Evolutionary conservation across 345 rosid species (phyloP), one percentile per base, ranked within the genome.

Genomic region (Sisymbrium altissimum): DNA sequence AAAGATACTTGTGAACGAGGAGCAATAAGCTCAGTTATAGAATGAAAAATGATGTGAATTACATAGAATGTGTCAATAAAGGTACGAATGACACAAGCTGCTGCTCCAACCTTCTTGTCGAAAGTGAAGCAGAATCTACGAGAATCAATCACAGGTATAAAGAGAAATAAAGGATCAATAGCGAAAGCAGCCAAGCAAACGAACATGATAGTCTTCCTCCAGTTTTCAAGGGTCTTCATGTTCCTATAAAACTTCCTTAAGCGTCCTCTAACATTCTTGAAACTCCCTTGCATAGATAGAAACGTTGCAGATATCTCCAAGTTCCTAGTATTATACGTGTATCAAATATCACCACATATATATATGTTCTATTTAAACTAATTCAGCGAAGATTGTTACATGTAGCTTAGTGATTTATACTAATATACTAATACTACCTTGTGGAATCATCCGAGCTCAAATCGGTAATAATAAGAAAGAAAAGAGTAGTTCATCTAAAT

Each of bases 191-290:
- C 29, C 1, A 59, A 63, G 9, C 74, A 78, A 15, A 18, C 27
- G 4, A 49, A 25, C 27, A 72, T 2, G 0, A 78, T 3, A 17
- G 15, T 25, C 19, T 62, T 61, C 15, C 54, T 72, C 78, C 65
- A 53, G 12, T n/a, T 44, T 68, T 72, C 64, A 5, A 66, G 56
- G 66, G 73, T 70, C 68, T 18, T 71, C 17, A 85, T 75, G 44
- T 81, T 86, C 38, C 57, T 74, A 4, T 73, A 78, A 66, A 73
- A 39, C 2, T 9, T 82, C 66, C 82, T 81, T 29, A 71, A 64
- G n/a, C 72, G 57, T 25, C 72, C 56, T 18, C 40, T 71, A 45
- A 84, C 49, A 25, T 55, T 7, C 18, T 55, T 27, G 19, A 59
- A 8, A 76, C 81, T 71, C 29, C 43, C n/a, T 12, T 40, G 8